phyloP scores from a whole-genome alignment of 257 asterid genomes.

The Echites panduratus region DNA sequence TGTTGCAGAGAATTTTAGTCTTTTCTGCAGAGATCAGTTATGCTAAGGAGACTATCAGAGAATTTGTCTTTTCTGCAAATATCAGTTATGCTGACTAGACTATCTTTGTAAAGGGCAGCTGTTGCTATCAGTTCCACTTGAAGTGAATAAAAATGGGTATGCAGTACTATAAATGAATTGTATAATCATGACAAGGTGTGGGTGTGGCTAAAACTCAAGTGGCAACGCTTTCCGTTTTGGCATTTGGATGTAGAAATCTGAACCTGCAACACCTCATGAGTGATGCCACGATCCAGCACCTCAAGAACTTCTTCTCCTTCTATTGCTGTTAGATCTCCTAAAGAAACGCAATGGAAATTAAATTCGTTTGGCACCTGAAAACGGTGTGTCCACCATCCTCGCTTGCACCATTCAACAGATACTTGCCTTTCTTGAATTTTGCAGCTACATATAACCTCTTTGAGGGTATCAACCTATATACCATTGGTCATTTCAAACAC shows the following conservation, averaged over 20 bases:
- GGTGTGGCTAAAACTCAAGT: neutral
- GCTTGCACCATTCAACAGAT: constrained; percentile 69
- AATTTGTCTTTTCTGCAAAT: neutral
- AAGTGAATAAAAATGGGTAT: neutral
- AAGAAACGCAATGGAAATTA: constrained; percentile 34
- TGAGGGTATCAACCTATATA: constrained; percentile 33
- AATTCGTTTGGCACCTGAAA: constrained; percentile 50
- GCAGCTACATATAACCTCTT: constrained; percentile 35
- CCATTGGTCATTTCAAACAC: constrained; percentile 2
- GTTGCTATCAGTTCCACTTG: neutral
- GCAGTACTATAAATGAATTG: neutral
- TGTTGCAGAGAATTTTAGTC: neutral
- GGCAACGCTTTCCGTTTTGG: neutral
- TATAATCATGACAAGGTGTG: neutral
- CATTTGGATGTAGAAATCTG: constrained; percentile 30
- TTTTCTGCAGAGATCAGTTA: neutral
- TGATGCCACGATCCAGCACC: constrained; percentile 58
- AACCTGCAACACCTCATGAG: constrained; percentile 54
- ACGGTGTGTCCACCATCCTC: constrained; percentile 64
- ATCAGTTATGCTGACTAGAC: neutral
- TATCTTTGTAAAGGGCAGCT: too few relatives aligned
- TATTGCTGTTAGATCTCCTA: constrained; percentile 38
- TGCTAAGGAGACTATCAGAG: neutral
- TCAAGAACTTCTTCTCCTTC: constrained; percentile 43
- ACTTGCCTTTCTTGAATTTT: constrained; percentile 53